phyloP scores from a whole-genome alignment of 345 rosid genomes.

The Gossypium thurberi region DNA sequence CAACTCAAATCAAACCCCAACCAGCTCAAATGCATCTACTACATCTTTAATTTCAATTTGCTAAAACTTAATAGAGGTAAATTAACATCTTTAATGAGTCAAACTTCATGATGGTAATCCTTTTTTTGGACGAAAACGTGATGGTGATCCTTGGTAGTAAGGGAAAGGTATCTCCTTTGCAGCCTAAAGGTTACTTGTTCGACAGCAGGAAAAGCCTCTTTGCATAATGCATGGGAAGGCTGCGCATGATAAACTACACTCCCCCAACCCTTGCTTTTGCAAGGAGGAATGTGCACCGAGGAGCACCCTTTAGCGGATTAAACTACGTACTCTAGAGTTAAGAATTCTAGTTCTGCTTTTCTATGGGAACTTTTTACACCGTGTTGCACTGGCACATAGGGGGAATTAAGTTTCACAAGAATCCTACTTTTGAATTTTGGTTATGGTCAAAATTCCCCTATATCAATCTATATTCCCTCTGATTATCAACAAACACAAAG shows the following conservation, averaged over 20 bases:
- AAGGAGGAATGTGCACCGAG: not conserved
- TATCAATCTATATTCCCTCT: slow-evolving; percentile 8
- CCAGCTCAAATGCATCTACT: not conserved
- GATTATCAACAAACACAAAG: slow-evolving; percentile 1
- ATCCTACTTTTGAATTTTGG: not conserved
- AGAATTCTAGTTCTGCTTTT: not conserved
- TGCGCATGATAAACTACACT: not conserved
- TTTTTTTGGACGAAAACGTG: not conserved
- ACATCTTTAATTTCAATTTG: slow-evolving; percentile 8
- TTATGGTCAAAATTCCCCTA: not conserved
- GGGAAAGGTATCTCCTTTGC: not conserved
- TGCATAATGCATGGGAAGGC: not conserved
- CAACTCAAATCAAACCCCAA: not conserved
- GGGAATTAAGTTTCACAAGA: not conserved
- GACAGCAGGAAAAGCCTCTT: not conserved
- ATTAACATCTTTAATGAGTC: not conserved
- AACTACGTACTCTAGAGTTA: not conserved
- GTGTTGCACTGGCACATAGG: not conserved
- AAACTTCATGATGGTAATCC: not conserved
- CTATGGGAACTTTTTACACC: not conserved
- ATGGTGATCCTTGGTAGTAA: not conserved
- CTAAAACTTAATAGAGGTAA: not conserved
- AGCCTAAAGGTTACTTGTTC: not conserved
- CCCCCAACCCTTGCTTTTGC: not conserved
- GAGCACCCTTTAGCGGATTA: not conserved